Base-by-base conservation (phyloP, 805 yeast species). In the Pichia cephalocereana region DNA sequence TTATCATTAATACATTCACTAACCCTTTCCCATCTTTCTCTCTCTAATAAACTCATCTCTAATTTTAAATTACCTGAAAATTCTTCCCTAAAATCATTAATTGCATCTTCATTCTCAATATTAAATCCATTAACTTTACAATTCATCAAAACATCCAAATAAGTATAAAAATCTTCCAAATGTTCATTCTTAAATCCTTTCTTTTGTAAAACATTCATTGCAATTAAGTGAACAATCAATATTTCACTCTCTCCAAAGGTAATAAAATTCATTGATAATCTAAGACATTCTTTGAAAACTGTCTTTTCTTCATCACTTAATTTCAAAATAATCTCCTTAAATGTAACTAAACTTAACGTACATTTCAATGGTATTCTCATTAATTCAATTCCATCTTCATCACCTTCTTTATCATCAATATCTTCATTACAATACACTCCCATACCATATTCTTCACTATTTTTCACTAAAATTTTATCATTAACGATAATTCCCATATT, bases 311-410 rank as follows among this genome's bases (percentile, higher is more conserved):
- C 51, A 14, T 43, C 17, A 43, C 57, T 55, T 14, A 51, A 47
- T 2, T 15, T 49, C 43, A 11, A 43, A 32, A 31, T 46, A 12
- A 62, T 30, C 10, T 52, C 49, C 19, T 56, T 49, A 43, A 66
- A 61, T 4, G 58, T 54, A 34, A 64, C 62, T 9, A 74, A 58
- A 43, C 68, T 66, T 18, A 70, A 57, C 0, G 67, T 58, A 8
- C 58, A 43, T 0, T 32, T n/a, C 6, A 54, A 46, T 0, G 77
- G 75, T 1, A 75, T 58, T 43, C 77, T 57, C 45, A 75, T 46
- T 9, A 75, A 52, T 46, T 66, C 72, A 15, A 68, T 44, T 2
- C 54, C 48, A 1, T 27, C 44, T 12, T 43, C 18, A 2, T 42
- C 34, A 10, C 12, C 31, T 30, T 30, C 31, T 9, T 30, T 34